phyloP scores from a whole-genome alignment of 495 filamentous ascomycete genomes.

The Podospora appendiculata region DNA sequence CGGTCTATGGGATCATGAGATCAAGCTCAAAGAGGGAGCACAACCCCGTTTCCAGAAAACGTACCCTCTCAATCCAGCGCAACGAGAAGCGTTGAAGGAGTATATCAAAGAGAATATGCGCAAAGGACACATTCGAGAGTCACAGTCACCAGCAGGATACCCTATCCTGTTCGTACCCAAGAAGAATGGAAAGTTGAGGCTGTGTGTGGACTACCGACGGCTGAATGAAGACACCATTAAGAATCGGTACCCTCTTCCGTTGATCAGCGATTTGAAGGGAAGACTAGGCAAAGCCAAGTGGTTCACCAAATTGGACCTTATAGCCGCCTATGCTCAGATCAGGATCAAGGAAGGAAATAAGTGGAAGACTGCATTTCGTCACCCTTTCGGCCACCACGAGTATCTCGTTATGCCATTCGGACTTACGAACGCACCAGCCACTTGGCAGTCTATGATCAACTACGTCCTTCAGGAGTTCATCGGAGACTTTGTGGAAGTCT shows the following conservation, averaged over 20 bases:
- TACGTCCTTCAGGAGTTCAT: no score
- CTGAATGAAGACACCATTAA: constrained; percentile 1
- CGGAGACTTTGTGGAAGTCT: no score
- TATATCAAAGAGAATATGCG: no score
- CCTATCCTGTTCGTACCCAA: constrained; percentile 1
- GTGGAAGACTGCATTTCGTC: neutral
- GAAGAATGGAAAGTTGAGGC: neutral
- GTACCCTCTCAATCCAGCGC: no score
- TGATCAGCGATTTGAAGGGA: neutral
- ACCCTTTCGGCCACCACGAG: neutral
- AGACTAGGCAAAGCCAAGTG: neutral
- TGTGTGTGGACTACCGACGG: constrained; percentile 1
- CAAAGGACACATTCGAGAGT: no score
- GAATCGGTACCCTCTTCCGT: constrained; percentile 1
- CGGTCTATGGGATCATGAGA: no score
- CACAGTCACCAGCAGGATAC: no score
- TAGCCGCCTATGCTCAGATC: neutral
- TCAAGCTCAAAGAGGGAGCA: no score
- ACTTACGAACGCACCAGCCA: neutral
- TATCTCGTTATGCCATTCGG: constrained; percentile 2
- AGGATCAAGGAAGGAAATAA: constrained; percentile 3
- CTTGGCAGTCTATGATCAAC: neutral
- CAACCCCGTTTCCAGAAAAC: no score
- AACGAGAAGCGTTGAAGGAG: no score
- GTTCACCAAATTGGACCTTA: constrained; percentile 1